phyloP scores from a whole-genome alignment of 148 eudicot species.

The Rhododendron molle region DNA sequence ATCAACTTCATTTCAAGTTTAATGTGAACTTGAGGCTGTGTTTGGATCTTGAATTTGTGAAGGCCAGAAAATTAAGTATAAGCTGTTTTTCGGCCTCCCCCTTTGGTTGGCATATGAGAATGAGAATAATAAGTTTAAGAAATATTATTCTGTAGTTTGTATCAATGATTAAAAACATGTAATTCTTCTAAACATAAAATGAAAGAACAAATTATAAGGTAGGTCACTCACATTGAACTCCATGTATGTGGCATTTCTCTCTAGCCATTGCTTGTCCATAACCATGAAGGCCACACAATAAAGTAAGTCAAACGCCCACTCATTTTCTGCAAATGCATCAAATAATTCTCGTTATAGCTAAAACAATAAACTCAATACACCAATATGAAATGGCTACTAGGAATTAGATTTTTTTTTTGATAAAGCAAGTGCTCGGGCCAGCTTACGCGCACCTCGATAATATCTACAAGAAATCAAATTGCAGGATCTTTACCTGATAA shows the following conservation, averaged over 20 bases:
- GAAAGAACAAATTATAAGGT: neutral
- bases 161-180: neutral
- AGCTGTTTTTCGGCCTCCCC: neutral
- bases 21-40: neutral
- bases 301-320: slow-evolving; percentile 86
- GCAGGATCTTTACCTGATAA: slow-evolving; percentile 51
- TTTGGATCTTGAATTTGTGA: neutral
- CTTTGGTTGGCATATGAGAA: neutral
- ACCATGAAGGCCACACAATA: slow-evolving; percentile 77
- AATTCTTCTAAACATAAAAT: neutral
- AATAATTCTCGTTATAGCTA: neutral
- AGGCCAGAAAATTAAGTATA: neutral
- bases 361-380: neutral
- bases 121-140: neutral
- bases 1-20: neutral
- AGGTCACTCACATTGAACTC: slow-evolving; percentile 67
- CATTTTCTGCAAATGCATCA: slow-evolving; percentile 52
- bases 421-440: neutral
- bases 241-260: slow-evolving; percentile 76
- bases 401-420: neutral
- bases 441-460: neutral
- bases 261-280: slow-evolving; percentile 86
- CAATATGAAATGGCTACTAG: neutral
- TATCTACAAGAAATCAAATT: slow-evolving; percentile 3
- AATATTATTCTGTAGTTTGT: neutral